Evolutionary conservation across 768 basidiomycete species (phyloP).

Genomic region (Termitomyces heimii): DNA sequence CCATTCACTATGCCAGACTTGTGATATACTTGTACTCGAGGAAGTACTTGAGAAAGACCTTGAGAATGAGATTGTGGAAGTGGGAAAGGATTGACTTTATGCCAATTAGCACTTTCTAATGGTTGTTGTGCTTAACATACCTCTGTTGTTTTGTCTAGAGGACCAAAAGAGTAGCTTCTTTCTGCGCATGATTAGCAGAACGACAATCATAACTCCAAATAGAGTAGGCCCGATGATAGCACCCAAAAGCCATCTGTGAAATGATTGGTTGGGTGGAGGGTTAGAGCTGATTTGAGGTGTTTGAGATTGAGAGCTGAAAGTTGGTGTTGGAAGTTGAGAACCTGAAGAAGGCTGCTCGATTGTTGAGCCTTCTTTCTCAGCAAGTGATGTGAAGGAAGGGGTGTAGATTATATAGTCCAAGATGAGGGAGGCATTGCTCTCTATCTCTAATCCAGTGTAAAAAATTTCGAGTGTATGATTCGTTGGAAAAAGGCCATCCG

Average conservation of each 20-base stretch:
- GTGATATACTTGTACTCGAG: not conserved
- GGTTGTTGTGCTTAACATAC: no score
- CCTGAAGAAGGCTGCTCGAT: no score
- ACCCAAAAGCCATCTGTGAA: not conserved
- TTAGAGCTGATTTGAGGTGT: not conserved
- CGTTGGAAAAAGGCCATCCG: not conserved
- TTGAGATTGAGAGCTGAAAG: not conserved
- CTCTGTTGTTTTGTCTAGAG: not conserved
- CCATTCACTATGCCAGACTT: not conserved
- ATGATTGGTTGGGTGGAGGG: not conserved
- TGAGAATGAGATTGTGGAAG: not conserved
- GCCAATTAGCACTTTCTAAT: not conserved
- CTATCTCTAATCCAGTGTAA: not conserved
- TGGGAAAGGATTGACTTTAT: not conserved
- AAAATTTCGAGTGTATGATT: not conserved
- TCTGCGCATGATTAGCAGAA: not conserved
- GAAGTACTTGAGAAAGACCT: no score
- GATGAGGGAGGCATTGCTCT: not conserved
- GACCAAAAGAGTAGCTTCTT: not conserved
- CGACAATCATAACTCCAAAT: not conserved
- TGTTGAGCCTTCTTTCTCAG: not conserved
- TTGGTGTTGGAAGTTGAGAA: not conserved
- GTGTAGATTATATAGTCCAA: not conserved
- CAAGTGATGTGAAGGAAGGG: not conserved
- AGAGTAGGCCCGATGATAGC: not conserved